phyloP scores from a whole-genome alignment of 1,139 yeast genomes.

The Candida smagusa region DNA sequence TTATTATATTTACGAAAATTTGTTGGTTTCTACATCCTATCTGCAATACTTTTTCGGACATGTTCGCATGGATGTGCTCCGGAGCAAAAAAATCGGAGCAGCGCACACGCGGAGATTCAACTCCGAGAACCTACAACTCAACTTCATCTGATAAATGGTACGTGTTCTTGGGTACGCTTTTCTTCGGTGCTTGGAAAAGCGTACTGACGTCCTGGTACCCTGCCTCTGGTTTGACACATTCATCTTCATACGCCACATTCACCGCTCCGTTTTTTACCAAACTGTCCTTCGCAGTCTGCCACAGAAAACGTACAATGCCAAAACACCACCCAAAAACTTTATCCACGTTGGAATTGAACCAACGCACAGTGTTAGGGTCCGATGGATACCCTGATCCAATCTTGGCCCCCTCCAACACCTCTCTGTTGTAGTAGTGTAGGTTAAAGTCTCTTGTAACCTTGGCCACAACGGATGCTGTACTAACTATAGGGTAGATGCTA shows the following conservation, averaged over 20 bases:
- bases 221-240: conserved; percentile 25
- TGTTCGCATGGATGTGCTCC: conserved; percentile 25
- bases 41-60: conserved; percentile 23
- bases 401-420: conserved; percentile 21
- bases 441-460: conserved; percentile 89
- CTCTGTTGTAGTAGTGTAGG: conserved; percentile 36
- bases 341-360: conserved; percentile 66
- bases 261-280: conserved; percentile 52
- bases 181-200: conserved; percentile 17
- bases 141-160: conserved; percentile 6
- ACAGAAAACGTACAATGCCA: conserved; percentile 75
- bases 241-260: conserved; percentile 39
- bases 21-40: conserved; percentile 18
- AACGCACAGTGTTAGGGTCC: conserved; percentile 76
- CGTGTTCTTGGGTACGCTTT: conserved; percentile 1
- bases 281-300: conserved; percentile 89
- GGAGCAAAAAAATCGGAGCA: conserved; percentile 7
- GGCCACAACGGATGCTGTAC: conserved; percentile 96
- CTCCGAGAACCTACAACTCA: conserved; percentile 12
- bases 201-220: conserved; percentile 32
- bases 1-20: conserved; percentile 10
- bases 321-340: conserved; percentile 85
- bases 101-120: conserved; percentile 15
- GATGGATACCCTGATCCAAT: conserved; percentile 95
- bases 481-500: conserved; percentile 87